phyloP scores from a whole-genome alignment of 2,329 filamentous ascomycete genomes.

The Cladosporium sp. region DNA sequence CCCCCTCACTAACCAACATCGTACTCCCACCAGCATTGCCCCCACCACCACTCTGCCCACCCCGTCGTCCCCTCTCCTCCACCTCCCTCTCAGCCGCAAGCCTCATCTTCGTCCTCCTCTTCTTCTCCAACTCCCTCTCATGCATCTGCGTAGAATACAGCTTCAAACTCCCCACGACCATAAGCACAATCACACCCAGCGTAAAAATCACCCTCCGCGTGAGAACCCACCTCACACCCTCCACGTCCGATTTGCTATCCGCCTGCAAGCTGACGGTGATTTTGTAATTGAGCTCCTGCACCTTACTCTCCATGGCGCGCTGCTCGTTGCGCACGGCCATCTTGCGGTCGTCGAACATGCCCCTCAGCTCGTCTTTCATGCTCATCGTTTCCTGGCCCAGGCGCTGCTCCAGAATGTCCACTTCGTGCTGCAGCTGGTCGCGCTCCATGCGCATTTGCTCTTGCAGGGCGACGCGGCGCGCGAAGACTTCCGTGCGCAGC shows the following conservation, averaged over 20 bases:
- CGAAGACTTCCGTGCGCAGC: conserved; percentile 78
- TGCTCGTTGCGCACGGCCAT: conserved; percentile 89
- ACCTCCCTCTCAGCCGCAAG: conserved; percentile 24
- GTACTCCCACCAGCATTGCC: conserved; percentile 19
- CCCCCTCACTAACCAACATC: conserved; percentile 30
- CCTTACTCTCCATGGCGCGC: conserved; percentile 73
- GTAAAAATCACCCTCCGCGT: conserved; percentile 60
- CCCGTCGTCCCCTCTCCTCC: conserved; percentile 7
- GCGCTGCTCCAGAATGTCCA: conserved; percentile 84
- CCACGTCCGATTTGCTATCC: conserved; percentile 86
- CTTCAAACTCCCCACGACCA: conserved; percentile 39
- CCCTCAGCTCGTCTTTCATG: conserved; percentile 86
- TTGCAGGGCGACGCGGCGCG: conserved; percentile 68
- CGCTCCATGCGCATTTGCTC: conserved; percentile 80
- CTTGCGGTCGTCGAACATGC: conserved; percentile 92
- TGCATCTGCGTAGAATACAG: conserved; percentile 37
- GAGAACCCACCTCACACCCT: conserved; percentile 81
- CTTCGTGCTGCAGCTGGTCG: conserved; percentile 83
- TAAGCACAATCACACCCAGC: conserved; percentile 45
- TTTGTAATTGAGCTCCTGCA: conserved; percentile 92
- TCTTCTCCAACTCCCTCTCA: conserved; percentile 36
- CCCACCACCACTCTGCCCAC: conserved; percentile 12
- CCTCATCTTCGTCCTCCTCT: conserved; percentile 30
- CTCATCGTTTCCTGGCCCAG: conserved; percentile 76
- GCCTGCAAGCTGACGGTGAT: conserved; percentile 87